phyloP scores from a whole-genome alignment of 2,329 filamentous ascomycete species.

The Nemania abortiva region DNA sequence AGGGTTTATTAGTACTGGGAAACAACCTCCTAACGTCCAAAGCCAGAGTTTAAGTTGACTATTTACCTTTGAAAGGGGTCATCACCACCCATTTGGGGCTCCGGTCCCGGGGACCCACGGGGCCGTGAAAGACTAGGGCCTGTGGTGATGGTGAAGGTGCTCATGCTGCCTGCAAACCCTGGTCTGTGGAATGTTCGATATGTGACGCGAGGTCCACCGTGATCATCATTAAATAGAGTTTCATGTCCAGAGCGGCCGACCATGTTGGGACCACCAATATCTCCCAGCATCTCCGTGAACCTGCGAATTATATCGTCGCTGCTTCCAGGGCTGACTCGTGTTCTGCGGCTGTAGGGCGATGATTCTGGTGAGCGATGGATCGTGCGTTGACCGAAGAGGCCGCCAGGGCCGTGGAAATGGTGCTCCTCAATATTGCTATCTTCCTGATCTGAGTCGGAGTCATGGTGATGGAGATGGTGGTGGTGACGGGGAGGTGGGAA shows the following conservation, averaged over 20 bases:
- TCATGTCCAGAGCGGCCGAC: constrained; percentile 46
- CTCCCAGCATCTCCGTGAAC: constrained; percentile 54
- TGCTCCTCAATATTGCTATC: constrained; percentile 70
- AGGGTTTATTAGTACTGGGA: constrained; percentile 50
- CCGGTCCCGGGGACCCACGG: constrained; percentile 32
- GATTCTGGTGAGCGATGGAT: constrained; percentile 47
- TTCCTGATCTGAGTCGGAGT: constrained; percentile 67
- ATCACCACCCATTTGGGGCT: constrained; percentile 41
- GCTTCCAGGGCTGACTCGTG: constrained; percentile 43
- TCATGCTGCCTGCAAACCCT: constrained; percentile 55
- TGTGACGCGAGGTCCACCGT: constrained; percentile 42
- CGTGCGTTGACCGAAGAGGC: constrained; percentile 57
- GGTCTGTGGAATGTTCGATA: constrained; percentile 54
- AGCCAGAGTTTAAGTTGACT: constrained; percentile 7
- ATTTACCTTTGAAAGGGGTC: constrained; percentile 65
- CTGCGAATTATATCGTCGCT: constrained; percentile 54
- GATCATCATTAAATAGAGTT: constrained; percentile 41
- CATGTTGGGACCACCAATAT: constrained; percentile 40
- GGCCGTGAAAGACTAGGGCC: constrained; percentile 50
- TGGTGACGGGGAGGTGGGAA: constrained; percentile 35
- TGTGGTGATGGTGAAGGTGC: constrained; percentile 63
- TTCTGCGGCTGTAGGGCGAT: constrained; percentile 30
- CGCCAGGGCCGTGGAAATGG: constrained; percentile 55
- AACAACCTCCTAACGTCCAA: background rate
- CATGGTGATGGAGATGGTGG: constrained; percentile 35